phyloP scores from a whole-genome alignment of 768 basidiomycete species.

The Cubamyces lactineus region DNA sequence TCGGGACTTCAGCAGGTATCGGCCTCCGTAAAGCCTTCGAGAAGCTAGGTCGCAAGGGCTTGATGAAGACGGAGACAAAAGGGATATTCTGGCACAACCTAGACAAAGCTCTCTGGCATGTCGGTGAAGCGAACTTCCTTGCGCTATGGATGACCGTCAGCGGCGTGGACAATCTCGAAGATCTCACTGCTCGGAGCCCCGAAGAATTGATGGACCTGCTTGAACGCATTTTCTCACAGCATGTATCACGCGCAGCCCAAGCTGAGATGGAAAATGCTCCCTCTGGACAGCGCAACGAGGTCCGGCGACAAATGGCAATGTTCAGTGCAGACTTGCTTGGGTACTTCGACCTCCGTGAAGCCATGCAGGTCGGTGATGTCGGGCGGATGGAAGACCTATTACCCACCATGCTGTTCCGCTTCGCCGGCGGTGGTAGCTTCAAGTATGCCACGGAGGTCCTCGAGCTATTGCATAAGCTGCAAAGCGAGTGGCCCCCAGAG shows the following conservation, averaged over 20 bases:
- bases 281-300: constrained; percentile 19
- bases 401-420: constrained; percentile 31
- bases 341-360: constrained; percentile 41
- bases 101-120: constrained; percentile 40
- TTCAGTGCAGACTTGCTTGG: constrained; percentile 37
- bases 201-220: constrained; percentile 35
- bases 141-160: constrained; percentile 38
- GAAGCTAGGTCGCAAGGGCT: constrained; percentile 28
- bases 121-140: constrained; percentile 43
- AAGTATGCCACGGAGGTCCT: constrained; percentile 34
- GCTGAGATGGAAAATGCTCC: constrained; percentile 15
- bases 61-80: constrained; percentile 15
- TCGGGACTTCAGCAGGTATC: constrained; percentile 32
- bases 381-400: constrained; percentile 32
- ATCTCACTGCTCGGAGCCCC: constrained; percentile 22
- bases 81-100: constrained; percentile 36
- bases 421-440: constrained; percentile 30
- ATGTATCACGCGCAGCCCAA: constrained; percentile 39
- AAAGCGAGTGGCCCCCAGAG: constrained; percentile 33
- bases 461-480: constrained; percentile 33
- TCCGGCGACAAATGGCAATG: constrained; percentile 29
- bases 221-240: constrained; percentile 30
- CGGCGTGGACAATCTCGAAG: constrained; percentile 19
- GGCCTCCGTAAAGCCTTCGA: constrained; percentile 30
- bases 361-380: constrained; percentile 40